Base-by-base conservation (phyloP, 2,329 filamentous ascomycete genomes). In the Aureobasidium uvarum region DNA sequence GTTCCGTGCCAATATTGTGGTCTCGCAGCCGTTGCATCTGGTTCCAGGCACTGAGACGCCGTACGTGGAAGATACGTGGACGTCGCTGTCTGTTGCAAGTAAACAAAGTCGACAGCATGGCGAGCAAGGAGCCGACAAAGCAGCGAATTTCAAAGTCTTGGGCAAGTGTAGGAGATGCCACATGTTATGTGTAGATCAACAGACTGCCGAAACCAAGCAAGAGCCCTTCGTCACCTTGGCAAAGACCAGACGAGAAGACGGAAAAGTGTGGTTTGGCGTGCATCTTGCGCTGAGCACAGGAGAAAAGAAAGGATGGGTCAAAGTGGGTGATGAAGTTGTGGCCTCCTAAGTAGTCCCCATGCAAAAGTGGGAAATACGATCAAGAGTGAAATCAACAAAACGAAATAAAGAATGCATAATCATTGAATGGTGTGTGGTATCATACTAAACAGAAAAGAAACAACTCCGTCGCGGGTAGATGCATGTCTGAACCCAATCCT, bases 121-220 rank as follows among this genome's bases (percentile, higher is more conserved):
- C 4, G 31, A 18, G n/a, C 6, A n/a, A n/a, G 8, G 16, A 11
- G 18, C 6, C 1, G 25, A 25, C 25, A 14, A 46, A 81, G 78
- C 10, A 89, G 97, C 66, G 90, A 89, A 1, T 20, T 78, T 11
- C 90, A 82, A 89, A 67, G 85, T 96, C 72, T 78, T 98, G 5
- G 94, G 93, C 0, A 85, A 90, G 3, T 99, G 95, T 72, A 85
- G 92, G 67, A 82, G 95, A 66, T 99, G 95, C 71, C 92, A 96
- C 75, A 98, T 99, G 93, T 89, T 99, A 11, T 97, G 94, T 74
- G 86, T 98, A 52, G 88, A 99, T 72, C 95, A 97, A 75, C 81
- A 86, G 54, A 96, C 89, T 14, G 92, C 87, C 0, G 83, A 86
- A 68, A 90, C 87, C 74, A 86, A 87, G 68, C 86, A 92, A 68